These are phyloP conservation scores for Populus euphratica DNA, from an alignment of 345 rosid species.

Conservation along the genomic window DNA sequence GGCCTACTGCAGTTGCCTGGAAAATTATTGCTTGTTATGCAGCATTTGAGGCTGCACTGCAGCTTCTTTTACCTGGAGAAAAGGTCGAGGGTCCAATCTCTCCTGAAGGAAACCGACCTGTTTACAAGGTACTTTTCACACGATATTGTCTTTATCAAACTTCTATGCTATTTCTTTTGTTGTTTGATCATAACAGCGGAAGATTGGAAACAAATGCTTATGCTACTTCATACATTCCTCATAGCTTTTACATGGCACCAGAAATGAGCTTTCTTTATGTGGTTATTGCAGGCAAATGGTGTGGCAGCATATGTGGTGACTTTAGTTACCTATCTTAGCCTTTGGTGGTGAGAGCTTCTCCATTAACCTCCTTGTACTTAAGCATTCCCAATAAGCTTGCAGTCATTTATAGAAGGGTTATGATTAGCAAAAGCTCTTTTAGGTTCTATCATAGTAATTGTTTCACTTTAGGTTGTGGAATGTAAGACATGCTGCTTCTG, in stretches of 20 bases:
- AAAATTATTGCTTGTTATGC: slow-evolving; percentile 71
- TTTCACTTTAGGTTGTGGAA: neutral
- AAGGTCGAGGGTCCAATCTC: slow-evolving; percentile 85
- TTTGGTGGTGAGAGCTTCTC: slow-evolving; percentile 81
- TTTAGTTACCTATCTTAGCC: slow-evolving; percentile 64
- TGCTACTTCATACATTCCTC: neutral
- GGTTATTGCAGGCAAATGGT: slow-evolving; percentile 78
- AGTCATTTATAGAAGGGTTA: neutral
- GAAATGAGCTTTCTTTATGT: slow-evolving; percentile 8
- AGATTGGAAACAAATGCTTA: neutral
- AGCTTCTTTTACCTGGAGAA: slow-evolving; percentile 86
- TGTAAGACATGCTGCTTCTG: neutral
- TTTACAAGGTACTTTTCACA: slow-evolving; percentile 63
- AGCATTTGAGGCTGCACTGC: slow-evolving; percentile 88
- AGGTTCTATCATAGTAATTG: neutral
- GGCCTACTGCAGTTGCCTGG: slow-evolving; percentile 67
- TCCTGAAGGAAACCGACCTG: slow-evolving; percentile 79
- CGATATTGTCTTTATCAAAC: neutral
- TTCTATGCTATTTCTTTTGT: neutral
- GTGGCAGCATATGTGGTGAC: slow-evolving; percentile 79
- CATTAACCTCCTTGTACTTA: slow-evolving; percentile 7
- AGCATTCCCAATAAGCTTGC: neutral
- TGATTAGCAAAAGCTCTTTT: neutral
- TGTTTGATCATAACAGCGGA: neutral
- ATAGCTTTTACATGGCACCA: neutral